Base-by-base conservation (phyloP, 2,329 filamentous ascomycete species). In the Hymenoscyphus salicellus region DNA sequence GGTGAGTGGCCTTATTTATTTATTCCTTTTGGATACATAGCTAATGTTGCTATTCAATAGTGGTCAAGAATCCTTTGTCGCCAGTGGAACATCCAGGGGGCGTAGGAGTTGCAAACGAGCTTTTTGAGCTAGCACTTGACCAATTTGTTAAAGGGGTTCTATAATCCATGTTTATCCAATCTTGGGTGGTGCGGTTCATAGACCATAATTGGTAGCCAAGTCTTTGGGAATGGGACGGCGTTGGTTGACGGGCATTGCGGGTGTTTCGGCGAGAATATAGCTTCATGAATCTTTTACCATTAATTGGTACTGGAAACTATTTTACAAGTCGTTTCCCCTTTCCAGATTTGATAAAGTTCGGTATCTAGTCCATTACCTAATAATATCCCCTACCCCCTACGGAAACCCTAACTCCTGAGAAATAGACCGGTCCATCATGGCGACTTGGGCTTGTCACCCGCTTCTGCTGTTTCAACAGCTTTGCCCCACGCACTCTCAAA, bases 401-500 rank as follows among this genome's bases (percentile, higher is more conserved):
- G 8, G 46, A 58, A 55, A 55, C 63, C 63, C 63, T 55, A 63
- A 63, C 60, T 66, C 62, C 55, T 49, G n/a, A 28, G 46, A 52
- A 52, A 60, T 56, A 8, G 58, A 23, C 20, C 23, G 16, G 26
- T 49, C 16, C 32, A 46, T 66, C 55, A 70, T 55, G 41, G 23
- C 32, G 36, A n/a, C 8, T 58, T 33, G 10, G 60, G 61, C 59
- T 69, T 68, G 68, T 69, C 60, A 52, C n/a, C 26, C 23, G 20
- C 46, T 20, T 71, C 64, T 8, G 46, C 69, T 46, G 76, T 77
- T 32, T 82, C 80, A 38, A 82, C 73, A 17, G 89, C 89, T 75
- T 87, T 86, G 60, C 84, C 87, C 89, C 89, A 92, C 1, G 87
- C 89, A 69, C 80, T 86, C 76, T 92, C 89, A 71, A 92, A 86